A percentile compares a stretch with the other conserved stretches of the same genome.
phyloP scores from a whole-genome alignment of 768 basidiomycete genomes.

The Hygrophorus pudorinus region DNA sequence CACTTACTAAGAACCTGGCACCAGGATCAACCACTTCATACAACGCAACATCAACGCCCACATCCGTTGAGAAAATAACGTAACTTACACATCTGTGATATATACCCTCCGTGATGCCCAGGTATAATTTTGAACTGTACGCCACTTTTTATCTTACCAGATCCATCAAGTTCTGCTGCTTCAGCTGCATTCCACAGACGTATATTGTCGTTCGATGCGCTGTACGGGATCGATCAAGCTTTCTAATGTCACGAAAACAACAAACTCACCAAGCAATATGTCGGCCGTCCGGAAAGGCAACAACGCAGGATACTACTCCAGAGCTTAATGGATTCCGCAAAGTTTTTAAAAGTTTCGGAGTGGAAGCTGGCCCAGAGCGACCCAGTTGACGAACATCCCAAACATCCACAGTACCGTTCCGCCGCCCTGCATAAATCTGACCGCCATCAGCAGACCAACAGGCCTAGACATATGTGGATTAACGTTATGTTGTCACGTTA shows the following conservation, averaged over 20 bases:
- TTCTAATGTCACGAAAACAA: constrained; percentile 2
- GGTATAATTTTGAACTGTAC: constrained; percentile 92
- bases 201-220: constrained; percentile 88
- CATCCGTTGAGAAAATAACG: not conserved
- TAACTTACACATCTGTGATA: constrained; percentile 84
- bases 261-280: constrained; percentile 78
- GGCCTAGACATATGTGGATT: constrained; percentile 40
- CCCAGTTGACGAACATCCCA: constrained; percentile 90
- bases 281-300: constrained; percentile 83
- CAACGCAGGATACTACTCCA: constrained; percentile 86
- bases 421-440: constrained; percentile 83
- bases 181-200: constrained; percentile 89
- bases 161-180: constrained; percentile 55
- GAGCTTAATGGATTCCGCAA: constrained; percentile 82
- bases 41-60: constrained; percentile 11
- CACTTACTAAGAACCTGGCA: constrained; percentile 77
- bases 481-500: not conserved
- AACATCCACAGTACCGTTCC: constrained; percentile 85
- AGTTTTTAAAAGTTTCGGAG: constrained; percentile 74
- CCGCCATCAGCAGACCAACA: constrained; percentile 88
- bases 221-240: constrained; percentile 20
- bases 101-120: constrained; percentile 90
- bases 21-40: constrained; percentile 74
- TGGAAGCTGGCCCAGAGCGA: constrained; percentile 42
- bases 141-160: constrained; percentile 51